Evolutionary conservation across 2,329 filamentous ascomycete genomes (phyloP).

Genomic region (Monilinia polystroma): DNA sequence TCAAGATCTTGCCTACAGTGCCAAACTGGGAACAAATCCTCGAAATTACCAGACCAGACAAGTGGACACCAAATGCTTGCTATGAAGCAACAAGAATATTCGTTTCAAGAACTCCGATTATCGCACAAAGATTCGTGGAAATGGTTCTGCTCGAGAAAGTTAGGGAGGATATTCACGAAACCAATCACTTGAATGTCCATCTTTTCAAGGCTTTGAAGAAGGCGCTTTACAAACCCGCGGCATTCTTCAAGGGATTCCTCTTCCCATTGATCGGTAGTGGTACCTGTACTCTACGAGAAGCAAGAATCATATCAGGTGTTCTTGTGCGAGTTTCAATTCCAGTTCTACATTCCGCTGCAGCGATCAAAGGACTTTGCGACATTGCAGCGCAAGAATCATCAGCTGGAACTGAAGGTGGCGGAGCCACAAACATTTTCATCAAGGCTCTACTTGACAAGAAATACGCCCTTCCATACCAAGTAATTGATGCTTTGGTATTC

Average conservation of each 20-base stretch:
- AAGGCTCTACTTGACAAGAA: conserved; percentile 92
- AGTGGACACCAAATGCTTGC: conserved; percentile 72
- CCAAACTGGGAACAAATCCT: conserved; percentile 91
- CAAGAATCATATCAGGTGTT: conserved; percentile 85
- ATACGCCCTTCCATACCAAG: conserved; percentile 92
- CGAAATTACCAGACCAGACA: conserved; percentile 76
- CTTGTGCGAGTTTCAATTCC: conserved; percentile 82
- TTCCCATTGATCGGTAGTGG: conserved; percentile 85
- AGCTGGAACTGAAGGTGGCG: conserved; percentile 78
- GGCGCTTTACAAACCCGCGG: conserved; percentile 85
- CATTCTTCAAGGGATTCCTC: conserved; percentile 94
- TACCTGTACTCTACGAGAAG: conserved; percentile 89
- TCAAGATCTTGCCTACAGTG: conserved; percentile 92
- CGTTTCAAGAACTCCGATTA: conserved; percentile 75
- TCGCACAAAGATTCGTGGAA: conserved; percentile 82
- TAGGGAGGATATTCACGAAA: conserved; percentile 91
- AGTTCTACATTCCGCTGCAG: conserved; percentile 88
- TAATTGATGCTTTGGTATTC: conserved; percentile 91
- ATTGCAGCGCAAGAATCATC: conserved; percentile 89
- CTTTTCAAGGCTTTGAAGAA: conserved; percentile 94
- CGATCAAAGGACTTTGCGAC: conserved; percentile 87
- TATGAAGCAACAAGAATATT: conserved; percentile 93
- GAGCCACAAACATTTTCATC: conserved; percentile 94
- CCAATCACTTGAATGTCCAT: conserved; percentile 92
- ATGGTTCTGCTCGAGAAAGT: conserved; percentile 85